Evolutionary conservation across 139 green algal genomes (phyloP).

Genomic region (Monoraphidium neglectum): DNA sequence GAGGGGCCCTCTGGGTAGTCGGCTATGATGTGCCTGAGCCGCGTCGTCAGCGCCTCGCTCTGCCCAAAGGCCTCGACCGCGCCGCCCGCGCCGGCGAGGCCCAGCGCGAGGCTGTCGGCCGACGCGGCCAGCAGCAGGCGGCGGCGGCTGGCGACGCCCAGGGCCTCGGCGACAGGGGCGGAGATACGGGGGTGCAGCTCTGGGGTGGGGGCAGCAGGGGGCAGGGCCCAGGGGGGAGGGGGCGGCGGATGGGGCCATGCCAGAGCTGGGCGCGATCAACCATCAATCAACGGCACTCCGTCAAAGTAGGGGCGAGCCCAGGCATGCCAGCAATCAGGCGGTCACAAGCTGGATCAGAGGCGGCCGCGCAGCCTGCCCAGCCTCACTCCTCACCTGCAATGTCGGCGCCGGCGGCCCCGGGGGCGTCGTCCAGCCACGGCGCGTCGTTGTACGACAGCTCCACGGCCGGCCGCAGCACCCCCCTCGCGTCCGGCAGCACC

Average conservation of each 20-base stretch:
- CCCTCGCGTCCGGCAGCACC: conserved; percentile 60
- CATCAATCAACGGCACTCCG: no score
- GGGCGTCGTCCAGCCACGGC: conserved; percentile 57
- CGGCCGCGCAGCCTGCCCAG: background rate
- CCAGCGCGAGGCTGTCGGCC: conserved; percentile 55
- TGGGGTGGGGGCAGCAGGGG: no score
- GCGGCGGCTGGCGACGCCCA: conserved; percentile 66
- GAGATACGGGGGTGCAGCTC: conserved; percentile 16
- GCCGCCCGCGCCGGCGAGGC: conserved; percentile 33
- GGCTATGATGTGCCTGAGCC: conserved; percentile 76
- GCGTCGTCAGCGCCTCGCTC: conserved; percentile 81
- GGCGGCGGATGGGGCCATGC: no score
- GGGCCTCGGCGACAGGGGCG: conserved; percentile 17
- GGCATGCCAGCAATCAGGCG: no score
- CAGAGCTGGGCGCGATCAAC: no score
- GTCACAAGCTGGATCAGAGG: no score
- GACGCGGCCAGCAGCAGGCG: conserved; percentile 59
- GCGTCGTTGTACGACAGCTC: conserved; percentile 81
- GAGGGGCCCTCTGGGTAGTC: conserved; percentile 79
- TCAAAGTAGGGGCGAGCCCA: no score
- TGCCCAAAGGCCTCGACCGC: conserved; percentile 80
- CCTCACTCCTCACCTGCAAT: no score
- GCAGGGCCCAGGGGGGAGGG: no score
- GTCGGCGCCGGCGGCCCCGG: no score
- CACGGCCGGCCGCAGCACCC: conserved; percentile 42